Percentiles rank a stretch among this genome's conserved stretches.
Evolutionary conservation across 2,329 filamentous ascomycete genomes (phyloP).

Genomic region (Cucurbitaria berberidis): DNA sequence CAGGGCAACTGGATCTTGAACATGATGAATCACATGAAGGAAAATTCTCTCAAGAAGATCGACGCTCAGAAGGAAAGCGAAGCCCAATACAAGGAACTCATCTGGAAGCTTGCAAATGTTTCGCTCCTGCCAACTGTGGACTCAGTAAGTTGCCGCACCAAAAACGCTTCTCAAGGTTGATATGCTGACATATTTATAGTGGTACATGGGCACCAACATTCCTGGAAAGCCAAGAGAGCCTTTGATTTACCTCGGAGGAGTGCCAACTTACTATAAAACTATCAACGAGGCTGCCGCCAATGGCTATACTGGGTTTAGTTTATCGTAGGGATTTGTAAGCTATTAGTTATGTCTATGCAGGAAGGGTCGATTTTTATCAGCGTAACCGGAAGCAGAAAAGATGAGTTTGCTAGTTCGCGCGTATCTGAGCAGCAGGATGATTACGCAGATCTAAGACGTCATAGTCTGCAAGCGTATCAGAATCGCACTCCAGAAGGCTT

Average conservation of each 20-base stretch:
- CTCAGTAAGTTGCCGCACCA: background rate
- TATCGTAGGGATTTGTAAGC: no score
- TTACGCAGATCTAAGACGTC: no score
- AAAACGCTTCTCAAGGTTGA: accelerated
- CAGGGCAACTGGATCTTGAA: conserved; percentile 65
- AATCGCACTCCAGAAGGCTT: no score
- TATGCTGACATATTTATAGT: conserved; percentile 30
- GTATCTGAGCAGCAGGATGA: no score
- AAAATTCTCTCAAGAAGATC: conserved; percentile 57
- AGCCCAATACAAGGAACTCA: conserved; percentile 57
- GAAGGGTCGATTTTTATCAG: no score
- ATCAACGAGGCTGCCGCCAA: conserved; percentile 20
- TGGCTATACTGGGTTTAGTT: conserved; percentile 24
- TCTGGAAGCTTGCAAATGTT: conserved; percentile 55
- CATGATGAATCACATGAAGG: conserved; percentile 57
- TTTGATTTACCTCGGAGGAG: conserved; percentile 54
- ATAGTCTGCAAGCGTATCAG: no score
- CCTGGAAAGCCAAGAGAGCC: conserved; percentile 62
- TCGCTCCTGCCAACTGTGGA: conserved; percentile 58
- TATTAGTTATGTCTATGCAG: no score
- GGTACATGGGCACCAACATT: conserved; percentile 63
- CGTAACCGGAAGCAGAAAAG: no score
- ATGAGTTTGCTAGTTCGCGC: no score
- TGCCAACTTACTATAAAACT: conserved; percentile 29
- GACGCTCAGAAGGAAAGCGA: conserved; percentile 57